Evolutionary conservation across 805 yeast species (phyloP).

Genomic region (Yarrowia bubula): DNA sequence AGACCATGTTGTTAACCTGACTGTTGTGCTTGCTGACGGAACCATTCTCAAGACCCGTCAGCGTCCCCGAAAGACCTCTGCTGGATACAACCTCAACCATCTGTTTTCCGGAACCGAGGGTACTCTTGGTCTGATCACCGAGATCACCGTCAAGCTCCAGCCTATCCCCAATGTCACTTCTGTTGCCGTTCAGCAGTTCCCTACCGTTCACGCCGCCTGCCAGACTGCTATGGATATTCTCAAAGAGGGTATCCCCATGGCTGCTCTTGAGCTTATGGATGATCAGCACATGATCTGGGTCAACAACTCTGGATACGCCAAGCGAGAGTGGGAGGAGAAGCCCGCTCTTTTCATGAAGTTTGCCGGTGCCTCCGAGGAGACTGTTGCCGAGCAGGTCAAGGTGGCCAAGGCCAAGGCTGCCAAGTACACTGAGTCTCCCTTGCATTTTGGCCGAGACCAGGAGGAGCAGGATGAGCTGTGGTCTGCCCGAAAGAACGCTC

Average conservation of each 20-base stretch:
- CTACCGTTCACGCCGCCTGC: conserved; percentile 67
- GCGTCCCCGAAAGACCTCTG: conserved; percentile 74
- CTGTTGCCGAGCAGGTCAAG: conserved; percentile 47
- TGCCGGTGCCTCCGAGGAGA: conserved; percentile 47
- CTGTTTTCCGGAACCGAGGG: conserved; percentile 77
- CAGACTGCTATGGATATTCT: conserved; percentile 62
- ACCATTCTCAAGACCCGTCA: conserved; percentile 69
- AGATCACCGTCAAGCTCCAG: conserved; percentile 68
- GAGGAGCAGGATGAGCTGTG: conserved; percentile 68
- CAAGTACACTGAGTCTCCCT: conserved; percentile 54
- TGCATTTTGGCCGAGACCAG: conserved; percentile 58
- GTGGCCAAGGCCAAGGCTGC: conserved; percentile 52
- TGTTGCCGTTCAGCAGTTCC: conserved; percentile 68
- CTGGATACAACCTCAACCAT: conserved; percentile 78
- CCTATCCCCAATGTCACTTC: conserved; percentile 64
- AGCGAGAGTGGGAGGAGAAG: conserved; percentile 53
- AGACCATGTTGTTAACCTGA: conserved; percentile 64
- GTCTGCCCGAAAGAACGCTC: conserved; percentile 70
- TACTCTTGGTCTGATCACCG: conserved; percentile 74
- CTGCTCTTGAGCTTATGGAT: conserved; percentile 75
- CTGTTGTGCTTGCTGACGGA: conserved; percentile 79
- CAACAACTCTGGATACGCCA: conserved; percentile 53
- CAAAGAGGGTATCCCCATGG: conserved; percentile 60
- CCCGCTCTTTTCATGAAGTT: conserved; percentile 67
- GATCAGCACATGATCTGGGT: conserved; percentile 68